Evolutionary conservation across 2,329 filamentous ascomycete genomes (phyloP).

Genomic region (Mycosphaerella sp.): DNA sequence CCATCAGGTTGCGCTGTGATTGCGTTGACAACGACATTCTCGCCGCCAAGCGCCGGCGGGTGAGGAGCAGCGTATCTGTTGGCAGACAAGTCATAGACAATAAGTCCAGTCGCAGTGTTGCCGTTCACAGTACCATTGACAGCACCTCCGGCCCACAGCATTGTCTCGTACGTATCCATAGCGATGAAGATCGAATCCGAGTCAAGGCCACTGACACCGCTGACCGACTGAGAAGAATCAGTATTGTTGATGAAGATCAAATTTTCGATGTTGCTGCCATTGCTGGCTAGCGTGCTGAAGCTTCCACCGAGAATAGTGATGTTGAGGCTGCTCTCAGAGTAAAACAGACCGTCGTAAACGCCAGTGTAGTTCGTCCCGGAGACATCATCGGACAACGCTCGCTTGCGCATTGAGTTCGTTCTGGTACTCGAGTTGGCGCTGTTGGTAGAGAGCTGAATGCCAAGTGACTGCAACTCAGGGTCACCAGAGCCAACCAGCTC

Average conservation of each 20-base stretch:
- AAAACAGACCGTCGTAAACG: constrained; percentile 73
- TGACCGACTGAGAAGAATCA: constrained; percentile 44
- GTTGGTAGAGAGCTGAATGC: constrained; percentile 48
- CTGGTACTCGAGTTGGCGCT: constrained; percentile 14
- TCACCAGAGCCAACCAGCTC: constrained; percentile 50
- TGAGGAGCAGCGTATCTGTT: constrained; percentile 60
- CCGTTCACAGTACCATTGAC: constrained; percentile 65
- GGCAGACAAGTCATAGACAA: constrained; percentile 69
- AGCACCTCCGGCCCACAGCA: constrained; percentile 75
- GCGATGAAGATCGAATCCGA: constrained; percentile 69
- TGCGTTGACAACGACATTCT: constrained; percentile 64
- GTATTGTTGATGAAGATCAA: constrained; percentile 74
- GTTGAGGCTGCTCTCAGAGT: constrained; percentile 63
- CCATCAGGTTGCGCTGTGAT: constrained; percentile 67
- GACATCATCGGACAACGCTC: constrained; percentile 34
- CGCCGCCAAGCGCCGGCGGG: constrained; percentile 67
- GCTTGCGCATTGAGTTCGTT: constrained; percentile 33
- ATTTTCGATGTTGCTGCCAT: constrained; percentile 70
- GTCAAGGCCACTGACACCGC: constrained; percentile 61
- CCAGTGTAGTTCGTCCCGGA: constrained; percentile 50
- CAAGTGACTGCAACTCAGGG: constrained; percentile 44
- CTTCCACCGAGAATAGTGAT: constrained; percentile 83
- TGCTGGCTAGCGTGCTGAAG: constrained; percentile 64
- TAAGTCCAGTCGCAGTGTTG: constrained; percentile 61
- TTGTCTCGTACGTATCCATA: constrained; percentile 59